A percentile compares a stretch with the other conserved stretches of the same genome.
These are phyloP conservation scores for Kentomonas sorsogonicus DNA, from an alignment of 208 protist genomes.

Conservation along the genomic window DNA sequence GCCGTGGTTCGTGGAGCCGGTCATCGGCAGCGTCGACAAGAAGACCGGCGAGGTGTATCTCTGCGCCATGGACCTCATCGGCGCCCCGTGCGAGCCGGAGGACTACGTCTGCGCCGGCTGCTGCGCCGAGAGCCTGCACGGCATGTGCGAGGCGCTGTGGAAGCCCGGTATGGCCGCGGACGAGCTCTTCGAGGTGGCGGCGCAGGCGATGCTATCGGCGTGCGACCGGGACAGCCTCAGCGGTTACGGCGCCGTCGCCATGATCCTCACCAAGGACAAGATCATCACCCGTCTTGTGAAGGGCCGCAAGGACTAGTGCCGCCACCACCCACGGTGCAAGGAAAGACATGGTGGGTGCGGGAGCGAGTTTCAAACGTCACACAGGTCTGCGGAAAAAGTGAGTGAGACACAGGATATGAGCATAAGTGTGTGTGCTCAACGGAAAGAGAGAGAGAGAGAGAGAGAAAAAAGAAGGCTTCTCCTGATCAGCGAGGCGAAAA, in stretches of 20 bases:
- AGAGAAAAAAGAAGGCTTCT: too few relatives aligned
- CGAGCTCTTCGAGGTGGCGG: slow-evolving; percentile 96
- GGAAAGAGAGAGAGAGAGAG: too few relatives aligned
- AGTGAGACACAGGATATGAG: too few relatives aligned
- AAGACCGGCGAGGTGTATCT: slow-evolving; percentile 93
- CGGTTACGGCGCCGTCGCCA: slow-evolving; percentile 96
- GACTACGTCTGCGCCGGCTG: slow-evolving; percentile 98
- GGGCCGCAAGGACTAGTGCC: slow-evolving; percentile 79
- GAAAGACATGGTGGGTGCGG: too few relatives aligned
- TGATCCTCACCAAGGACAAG: slow-evolving; percentile 82
- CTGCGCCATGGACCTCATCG: slow-evolving; percentile 95
- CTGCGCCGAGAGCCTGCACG: slow-evolving; percentile 94
- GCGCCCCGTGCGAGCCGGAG: slow-evolving; percentile 89
- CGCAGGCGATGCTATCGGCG: slow-evolving; percentile 93
- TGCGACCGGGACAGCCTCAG: slow-evolving; percentile 96
- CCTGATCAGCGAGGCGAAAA: too few relatives aligned
- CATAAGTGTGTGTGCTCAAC: too few relatives aligned
- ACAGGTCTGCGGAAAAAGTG: too few relatives aligned
- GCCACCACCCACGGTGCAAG: background rate
- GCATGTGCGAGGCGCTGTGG: slow-evolving; percentile 97
- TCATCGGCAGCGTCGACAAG: slow-evolving; percentile 96
- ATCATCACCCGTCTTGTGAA: slow-evolving; percentile 83
- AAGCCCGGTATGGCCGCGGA: slow-evolving; percentile 91
- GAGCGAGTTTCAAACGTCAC: too few relatives aligned
- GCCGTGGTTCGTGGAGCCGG: slow-evolving; percentile 97